Evolutionary conservation across 768 basidiomycete species (phyloP).

Genomic region (Suillus spraguei): DNA sequence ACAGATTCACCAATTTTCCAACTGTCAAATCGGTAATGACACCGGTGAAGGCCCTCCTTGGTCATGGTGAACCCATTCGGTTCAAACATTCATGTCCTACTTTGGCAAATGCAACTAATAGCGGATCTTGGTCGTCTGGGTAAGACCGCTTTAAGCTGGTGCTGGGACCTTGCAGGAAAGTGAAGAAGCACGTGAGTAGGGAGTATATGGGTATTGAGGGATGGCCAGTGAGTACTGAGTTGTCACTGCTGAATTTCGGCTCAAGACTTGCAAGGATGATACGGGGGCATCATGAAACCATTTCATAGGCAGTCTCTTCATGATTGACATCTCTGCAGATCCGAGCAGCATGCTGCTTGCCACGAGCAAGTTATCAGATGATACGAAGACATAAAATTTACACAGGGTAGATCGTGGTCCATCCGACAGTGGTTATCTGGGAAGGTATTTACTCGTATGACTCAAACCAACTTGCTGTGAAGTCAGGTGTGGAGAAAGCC

Average conservation of each 20-base stretch:
- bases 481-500: not conserved
- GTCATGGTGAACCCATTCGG: not conserved
- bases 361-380: not conserved
- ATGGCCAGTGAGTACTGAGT: not conserved
- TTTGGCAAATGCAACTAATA: not conserved
- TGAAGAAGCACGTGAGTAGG: not conserved
- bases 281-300: not conserved
- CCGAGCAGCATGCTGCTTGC: not conserved
- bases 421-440: not conserved
- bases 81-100: not conserved
- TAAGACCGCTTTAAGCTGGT: not conserved
- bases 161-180: not conserved
- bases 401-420: not conserved
- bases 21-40: not conserved
- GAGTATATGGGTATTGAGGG: not conserved
- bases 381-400: not conserved
- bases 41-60: too few species aligned
- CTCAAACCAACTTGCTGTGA: not conserved
- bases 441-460: not conserved
- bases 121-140: not conserved
- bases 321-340: not conserved
- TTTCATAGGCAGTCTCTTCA: not conserved
- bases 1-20: not conserved
- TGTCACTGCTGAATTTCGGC: not conserved
- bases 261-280: not conserved